These are phyloP conservation scores for Cochlearia excelsa DNA, from an alignment of 345 rosid species.

Conservation along the genomic window DNA sequence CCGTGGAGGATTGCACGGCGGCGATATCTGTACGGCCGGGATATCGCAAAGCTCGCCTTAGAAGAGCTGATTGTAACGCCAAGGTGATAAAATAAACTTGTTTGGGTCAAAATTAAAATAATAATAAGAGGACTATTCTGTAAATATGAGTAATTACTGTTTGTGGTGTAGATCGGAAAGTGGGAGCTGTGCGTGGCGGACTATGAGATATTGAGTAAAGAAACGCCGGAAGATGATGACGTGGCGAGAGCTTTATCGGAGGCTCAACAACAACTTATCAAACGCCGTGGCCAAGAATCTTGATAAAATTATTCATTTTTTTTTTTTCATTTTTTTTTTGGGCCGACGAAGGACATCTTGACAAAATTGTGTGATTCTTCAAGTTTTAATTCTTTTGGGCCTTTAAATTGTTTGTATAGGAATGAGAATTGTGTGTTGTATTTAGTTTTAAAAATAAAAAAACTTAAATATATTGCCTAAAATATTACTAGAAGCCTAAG, in stretches of 20 bases:
- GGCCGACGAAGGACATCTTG: constrained; percentile 19
- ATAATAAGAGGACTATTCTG: not conserved
- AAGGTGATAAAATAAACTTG: constrained; percentile 43
- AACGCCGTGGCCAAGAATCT: constrained; percentile 38
- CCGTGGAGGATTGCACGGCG: constrained; percentile 65
- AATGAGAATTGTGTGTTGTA: constrained; percentile 21
- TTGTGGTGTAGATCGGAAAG: constrained; percentile 48
- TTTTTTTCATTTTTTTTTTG: constrained; percentile 7
- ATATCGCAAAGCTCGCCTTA: constrained; percentile 74
- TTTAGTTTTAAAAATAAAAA: not conserved
- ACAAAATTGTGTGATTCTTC: constrained; percentile 23
- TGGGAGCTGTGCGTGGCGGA: constrained; percentile 71
- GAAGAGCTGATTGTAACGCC: constrained; percentile 77
- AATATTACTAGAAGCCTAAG: not conserved
- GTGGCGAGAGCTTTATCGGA: constrained; percentile 49
- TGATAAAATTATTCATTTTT: constrained; percentile 7
- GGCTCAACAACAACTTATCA: constrained; percentile 50
- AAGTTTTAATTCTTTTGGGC: constrained; percentile 6
- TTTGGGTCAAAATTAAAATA: not conserved
- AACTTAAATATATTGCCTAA: not conserved
- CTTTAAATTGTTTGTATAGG: constrained; percentile 29
- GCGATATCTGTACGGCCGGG: constrained; percentile 65
- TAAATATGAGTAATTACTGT: not conserved
- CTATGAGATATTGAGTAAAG: constrained; percentile 57
- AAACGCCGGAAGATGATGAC: constrained; percentile 67